A percentile compares a stretch with the other conserved stretches of the same genome.
Evolutionary conservation across 1,284 basidiomycete genomes (phyloP).

Genomic region (Austroboletus rostrupii): DNA sequence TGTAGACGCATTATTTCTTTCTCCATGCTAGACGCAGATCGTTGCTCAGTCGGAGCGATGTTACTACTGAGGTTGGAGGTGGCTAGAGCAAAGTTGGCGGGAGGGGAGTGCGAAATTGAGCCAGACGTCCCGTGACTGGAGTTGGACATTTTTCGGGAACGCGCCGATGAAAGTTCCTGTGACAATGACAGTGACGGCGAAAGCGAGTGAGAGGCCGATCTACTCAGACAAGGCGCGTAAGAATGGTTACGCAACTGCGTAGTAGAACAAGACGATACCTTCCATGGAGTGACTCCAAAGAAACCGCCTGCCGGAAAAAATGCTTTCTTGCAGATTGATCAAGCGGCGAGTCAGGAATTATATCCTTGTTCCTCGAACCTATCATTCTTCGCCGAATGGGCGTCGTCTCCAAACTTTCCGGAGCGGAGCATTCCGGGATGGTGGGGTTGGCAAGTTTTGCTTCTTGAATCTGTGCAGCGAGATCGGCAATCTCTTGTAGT

Average conservation of each 20-base stretch:
- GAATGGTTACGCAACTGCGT: neutral
- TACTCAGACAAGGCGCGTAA: constrained; percentile 27
- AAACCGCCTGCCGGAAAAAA: constrained; percentile 84
- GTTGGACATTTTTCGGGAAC: constrained; percentile 75
- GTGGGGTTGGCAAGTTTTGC: constrained; percentile 55
- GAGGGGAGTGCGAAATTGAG: constrained; percentile 48
- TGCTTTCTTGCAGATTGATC: constrained; percentile 54
- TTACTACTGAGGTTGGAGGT: constrained; percentile 39
- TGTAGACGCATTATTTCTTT: constrained; percentile 90
- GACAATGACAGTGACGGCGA: constrained; percentile 88
- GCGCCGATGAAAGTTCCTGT: constrained; percentile 91
- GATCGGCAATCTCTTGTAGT: constrained; percentile 82
- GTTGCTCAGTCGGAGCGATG: constrained; percentile 46
- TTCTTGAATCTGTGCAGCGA: constrained; percentile 81
- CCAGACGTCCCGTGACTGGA: constrained; percentile 67
- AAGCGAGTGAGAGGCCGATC: constrained; percentile 83
- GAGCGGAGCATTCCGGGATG: constrained; percentile 44
- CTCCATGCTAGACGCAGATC: constrained; percentile 81
- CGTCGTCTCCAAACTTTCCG: constrained; percentile 46
- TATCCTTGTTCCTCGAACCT: constrained; percentile 45
- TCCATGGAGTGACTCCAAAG: constrained; percentile 77
- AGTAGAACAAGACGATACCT: constrained; percentile 44
- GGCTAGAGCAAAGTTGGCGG: constrained; percentile 63
- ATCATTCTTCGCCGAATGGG: constrained; percentile 50
- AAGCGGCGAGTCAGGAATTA: constrained; percentile 39